Evolutionary conservation across 805 yeast genomes (phyloP).

Genomic region (Henningerozyma blattae): DNA sequence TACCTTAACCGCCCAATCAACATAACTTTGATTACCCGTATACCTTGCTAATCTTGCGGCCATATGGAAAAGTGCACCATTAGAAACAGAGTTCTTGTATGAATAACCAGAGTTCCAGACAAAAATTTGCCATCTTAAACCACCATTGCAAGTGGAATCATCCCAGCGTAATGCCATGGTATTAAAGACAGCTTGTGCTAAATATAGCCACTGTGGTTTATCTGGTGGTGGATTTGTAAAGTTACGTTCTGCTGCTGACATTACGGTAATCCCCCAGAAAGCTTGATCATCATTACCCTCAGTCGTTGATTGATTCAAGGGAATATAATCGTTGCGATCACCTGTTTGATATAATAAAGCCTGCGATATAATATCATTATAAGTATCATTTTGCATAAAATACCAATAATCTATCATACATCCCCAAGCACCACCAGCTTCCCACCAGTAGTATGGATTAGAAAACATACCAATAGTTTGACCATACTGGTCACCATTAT

Average conservation of each 20-base stretch:
- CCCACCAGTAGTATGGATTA: conserved; percentile 96
- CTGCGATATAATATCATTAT: conserved; percentile 41
- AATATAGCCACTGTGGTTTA: conserved; percentile 62
- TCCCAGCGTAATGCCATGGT: conserved; percentile 92
- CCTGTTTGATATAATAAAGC: conserved; percentile 70
- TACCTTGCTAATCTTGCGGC: conserved; percentile 85
- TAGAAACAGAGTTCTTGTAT: conserved; percentile 85
- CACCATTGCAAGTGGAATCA: conserved; percentile 59
- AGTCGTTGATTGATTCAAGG: conserved; percentile 75
- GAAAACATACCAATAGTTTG: conserved; percentile 80
- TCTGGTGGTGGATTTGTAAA: conserved; percentile 55
- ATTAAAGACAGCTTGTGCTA: conserved; percentile 84
- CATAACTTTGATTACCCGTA: conserved; percentile 62
- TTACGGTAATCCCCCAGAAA: conserved; percentile 89
- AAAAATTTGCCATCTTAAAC: conserved; percentile 93
- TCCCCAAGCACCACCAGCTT: conserved; percentile 95
- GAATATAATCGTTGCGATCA: conserved; percentile 65
- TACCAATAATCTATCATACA: conserved; percentile 67
- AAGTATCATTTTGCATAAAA: conserved; percentile 59
- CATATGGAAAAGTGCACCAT: conserved; percentile 77
- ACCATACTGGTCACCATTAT: conserved; percentile 56
- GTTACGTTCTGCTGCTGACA: conserved; percentile 85
- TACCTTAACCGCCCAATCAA: conserved; percentile 61
- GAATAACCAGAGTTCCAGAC: conserved; percentile 90
- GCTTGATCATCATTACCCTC: conserved; percentile 98